Conservation (phyloP, 306 rosid genomes). For the Rosa rugosa region DNA sequence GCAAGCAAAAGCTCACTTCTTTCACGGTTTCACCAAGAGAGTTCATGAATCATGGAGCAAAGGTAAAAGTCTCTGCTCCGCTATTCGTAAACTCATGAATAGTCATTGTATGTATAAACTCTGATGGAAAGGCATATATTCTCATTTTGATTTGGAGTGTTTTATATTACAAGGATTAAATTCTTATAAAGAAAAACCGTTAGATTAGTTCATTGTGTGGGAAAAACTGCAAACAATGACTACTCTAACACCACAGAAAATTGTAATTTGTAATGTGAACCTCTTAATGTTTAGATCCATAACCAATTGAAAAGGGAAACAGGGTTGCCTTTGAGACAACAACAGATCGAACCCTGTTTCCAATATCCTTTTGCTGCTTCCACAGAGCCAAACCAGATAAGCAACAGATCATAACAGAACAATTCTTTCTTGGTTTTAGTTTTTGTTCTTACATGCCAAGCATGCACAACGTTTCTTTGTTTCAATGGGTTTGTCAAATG, state of each 20-base stretch:
- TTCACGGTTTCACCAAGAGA: background rate
- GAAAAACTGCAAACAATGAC: no score
- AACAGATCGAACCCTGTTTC: background rate
- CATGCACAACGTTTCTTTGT: background rate
- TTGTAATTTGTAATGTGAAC: background rate
- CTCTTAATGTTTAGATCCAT: background rate
- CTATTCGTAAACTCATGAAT: background rate
- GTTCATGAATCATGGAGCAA: background rate
- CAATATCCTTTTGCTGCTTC: background rate
- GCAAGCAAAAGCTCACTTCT: background rate
- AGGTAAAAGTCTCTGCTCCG: background rate
- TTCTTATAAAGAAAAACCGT: no score
- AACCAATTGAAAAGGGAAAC: background rate
- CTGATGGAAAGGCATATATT: background rate
- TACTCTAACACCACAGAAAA: background rate
- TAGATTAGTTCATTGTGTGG: no score
- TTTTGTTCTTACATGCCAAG: conserved; percentile 1
- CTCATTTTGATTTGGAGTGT: background rate
- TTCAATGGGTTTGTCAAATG: background rate
- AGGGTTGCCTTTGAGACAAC: background rate
- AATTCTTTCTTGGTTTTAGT: background rate
- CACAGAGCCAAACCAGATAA: background rate
- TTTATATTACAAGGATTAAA: no score
- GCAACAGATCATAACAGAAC: background rate
- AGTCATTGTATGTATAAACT: background rate